phyloP scores from a whole-genome alignment of 2,329 filamentous ascomycete genomes.

The Beauveria sp. region DNA sequence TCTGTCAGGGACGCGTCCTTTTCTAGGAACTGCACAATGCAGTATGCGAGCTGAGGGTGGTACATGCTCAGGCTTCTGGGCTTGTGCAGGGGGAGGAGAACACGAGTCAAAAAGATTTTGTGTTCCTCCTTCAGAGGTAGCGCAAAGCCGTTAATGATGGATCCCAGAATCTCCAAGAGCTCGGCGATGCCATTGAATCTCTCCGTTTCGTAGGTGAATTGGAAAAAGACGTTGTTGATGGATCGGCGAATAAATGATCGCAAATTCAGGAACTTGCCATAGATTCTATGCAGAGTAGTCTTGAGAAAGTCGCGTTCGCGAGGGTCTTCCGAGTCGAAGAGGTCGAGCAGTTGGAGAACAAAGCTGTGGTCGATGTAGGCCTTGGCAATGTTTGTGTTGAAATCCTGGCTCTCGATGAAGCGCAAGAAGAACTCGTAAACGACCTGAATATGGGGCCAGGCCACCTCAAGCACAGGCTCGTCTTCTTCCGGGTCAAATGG shows the following conservation, averaged over 20 bases:
- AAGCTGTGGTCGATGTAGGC: slow-evolving; percentile 98
- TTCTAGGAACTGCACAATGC: slow-evolving; percentile 96
- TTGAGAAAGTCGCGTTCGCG: slow-evolving; percentile 95
- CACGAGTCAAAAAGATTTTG: slow-evolving; percentile 92
- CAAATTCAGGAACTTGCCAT: slow-evolving; percentile 96
- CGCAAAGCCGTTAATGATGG: slow-evolving; percentile 98
- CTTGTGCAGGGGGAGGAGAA: slow-evolving; percentile 90
- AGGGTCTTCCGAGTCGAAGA: slow-evolving; percentile 97
- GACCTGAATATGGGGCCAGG: slow-evolving; percentile 98
- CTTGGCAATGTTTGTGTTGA: slow-evolving; percentile 99
- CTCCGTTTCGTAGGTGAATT: slow-evolving; percentile 98
- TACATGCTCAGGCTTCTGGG: slow-evolving; percentile 99
- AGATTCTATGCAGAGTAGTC: slow-evolving; percentile 94
- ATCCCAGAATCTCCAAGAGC: slow-evolving; percentile 89
- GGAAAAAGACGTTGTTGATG: slow-evolving; percentile 99
- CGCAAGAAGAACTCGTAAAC: slow-evolving; percentile 99
- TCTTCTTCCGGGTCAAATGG: slow-evolving; percentile 98
- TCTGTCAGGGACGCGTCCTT: slow-evolving; percentile 96
- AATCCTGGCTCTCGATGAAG: slow-evolving; percentile 98
- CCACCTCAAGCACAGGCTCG: slow-evolving; percentile 93
- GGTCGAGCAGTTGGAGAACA: slow-evolving; percentile 89
- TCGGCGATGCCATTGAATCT: slow-evolving; percentile 98
- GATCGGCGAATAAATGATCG: slow-evolving; percentile 95
- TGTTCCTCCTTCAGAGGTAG: slow-evolving; percentile 96
- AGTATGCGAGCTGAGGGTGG: slow-evolving; percentile 95